Percentiles rank a stretch among this genome's conserved stretches.
These are phyloP conservation scores for Piloderma croceum DNA, from an alignment of 768 basidiomycete species.

Conservation along the genomic window DNA sequence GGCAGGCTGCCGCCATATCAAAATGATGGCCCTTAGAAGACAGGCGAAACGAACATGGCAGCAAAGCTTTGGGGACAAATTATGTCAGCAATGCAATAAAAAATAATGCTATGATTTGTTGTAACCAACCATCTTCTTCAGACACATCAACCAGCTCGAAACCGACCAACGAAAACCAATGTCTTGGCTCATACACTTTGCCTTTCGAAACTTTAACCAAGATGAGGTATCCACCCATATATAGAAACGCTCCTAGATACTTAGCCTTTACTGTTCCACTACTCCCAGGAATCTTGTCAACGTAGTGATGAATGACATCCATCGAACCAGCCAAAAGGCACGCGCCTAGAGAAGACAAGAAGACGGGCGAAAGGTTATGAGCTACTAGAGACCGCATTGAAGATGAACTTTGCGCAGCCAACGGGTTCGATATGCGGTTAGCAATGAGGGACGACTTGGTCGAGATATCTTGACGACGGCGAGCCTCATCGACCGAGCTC, in stretches of 20 bases:
- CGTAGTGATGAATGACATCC: conserved; percentile 75
- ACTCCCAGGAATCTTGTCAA: conserved; percentile 37
- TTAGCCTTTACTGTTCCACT: conserved; percentile 62
- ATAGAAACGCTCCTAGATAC: conserved; percentile 89
- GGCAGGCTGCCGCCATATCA: conserved; percentile 83
- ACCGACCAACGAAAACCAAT: conserved; percentile 79
- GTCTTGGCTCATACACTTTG: conserved; percentile 76
- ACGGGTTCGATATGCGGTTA: conserved; percentile 51
- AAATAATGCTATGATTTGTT: neutral
- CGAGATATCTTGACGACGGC: conserved; percentile 56
- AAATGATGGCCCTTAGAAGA: conserved; percentile 65
- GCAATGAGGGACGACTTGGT: conserved; percentile 63
- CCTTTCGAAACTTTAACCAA: conserved; percentile 82
- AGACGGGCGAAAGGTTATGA: conserved; percentile 43
- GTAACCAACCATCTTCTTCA: conserved; percentile 68
- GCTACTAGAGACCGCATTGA: conserved; percentile 22
- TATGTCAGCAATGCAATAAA: conserved; percentile 6
- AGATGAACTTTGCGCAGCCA: conserved; percentile 10
- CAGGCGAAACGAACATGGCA: conserved; percentile 80
- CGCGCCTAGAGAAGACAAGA: conserved; percentile 69
- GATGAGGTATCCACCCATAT: conserved; percentile 77
- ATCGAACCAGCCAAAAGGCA: conserved; percentile 81
- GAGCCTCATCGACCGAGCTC: conserved; percentile 75
- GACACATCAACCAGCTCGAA: conserved; percentile 67
- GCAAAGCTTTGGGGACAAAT: conserved; percentile 68